A percentile compares a stretch with the other conserved stretches of the same genome.
Conservation (phyloP, 139 green algal species). For the Chlamydomonas schloesseri region DNA sequence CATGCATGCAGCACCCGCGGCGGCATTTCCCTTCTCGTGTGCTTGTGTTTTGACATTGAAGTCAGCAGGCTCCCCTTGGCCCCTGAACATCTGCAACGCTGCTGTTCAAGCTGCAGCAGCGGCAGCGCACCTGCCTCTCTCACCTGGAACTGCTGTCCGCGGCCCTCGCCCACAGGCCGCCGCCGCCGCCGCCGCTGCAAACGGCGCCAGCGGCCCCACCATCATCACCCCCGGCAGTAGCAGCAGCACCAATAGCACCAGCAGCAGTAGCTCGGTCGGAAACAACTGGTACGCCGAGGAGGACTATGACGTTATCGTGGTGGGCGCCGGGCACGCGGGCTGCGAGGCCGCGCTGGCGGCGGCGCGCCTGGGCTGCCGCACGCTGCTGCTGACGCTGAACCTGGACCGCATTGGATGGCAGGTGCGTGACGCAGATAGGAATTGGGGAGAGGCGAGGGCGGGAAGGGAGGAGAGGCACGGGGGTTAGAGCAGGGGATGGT, state of each 20-base stretch:
- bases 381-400: slow-evolving; percentile 95
- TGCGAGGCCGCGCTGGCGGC: slow-evolving; percentile 96
- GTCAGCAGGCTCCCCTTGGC: too few relatives aligned
- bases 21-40: too few relatives aligned
- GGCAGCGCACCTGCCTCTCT: too few relatives aligned
- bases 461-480: neutral
- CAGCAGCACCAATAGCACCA: neutral
- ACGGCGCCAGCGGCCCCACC: neutral
- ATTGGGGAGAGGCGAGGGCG: too few relatives aligned
- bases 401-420: slow-evolving; percentile 98
- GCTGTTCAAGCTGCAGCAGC: too few relatives aligned
- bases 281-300: slow-evolving; percentile 73
- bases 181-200: neutral
- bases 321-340: slow-evolving; percentile 96
- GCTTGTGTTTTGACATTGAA: too few relatives aligned
- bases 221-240: neutral
- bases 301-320: slow-evolving; percentile 96
- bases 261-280: neutral
- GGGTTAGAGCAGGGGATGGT: neutral
- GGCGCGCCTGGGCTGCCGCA: slow-evolving; percentile 85
- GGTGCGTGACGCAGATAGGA: too few relatives aligned
- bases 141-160: too few relatives aligned
- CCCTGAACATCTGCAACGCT: too few relatives aligned
- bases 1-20: too few relatives aligned
- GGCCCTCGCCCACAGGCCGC: too few relatives aligned